Evolutionary conservation across 2,329 filamentous ascomycete species (phyloP).

Genomic region (Rutstroemia sp.): DNA sequence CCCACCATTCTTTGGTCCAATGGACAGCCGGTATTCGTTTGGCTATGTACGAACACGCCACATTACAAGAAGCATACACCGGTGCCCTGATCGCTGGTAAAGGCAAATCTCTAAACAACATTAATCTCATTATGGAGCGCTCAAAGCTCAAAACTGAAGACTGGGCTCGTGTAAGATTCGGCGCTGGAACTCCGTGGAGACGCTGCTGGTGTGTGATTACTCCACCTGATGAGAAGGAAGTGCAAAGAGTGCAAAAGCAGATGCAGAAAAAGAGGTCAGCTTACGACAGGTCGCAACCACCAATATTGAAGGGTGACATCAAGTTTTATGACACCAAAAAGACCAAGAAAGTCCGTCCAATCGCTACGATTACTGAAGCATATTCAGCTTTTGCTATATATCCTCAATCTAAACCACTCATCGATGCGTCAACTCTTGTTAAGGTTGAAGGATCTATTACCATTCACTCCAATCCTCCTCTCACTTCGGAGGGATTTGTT

Average conservation of each 20-base stretch:
- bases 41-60: conserved; percentile 88
- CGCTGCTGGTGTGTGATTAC: conserved; percentile 94
- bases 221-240: conserved; percentile 90
- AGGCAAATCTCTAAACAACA: conserved; percentile 82
- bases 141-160: conserved; percentile 72
- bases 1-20: conserved; percentile 82
- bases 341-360: conserved; percentile 83
- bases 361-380: conserved; percentile 84
- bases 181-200: conserved; percentile 90
- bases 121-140: conserved; percentile 80
- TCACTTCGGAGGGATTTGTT: conserved; percentile 83
- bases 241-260: conserved; percentile 73
- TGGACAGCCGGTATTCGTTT: conserved; percentile 95
- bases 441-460: conserved; percentile 91
- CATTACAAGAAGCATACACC: conserved; percentile 92
- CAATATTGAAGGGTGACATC: conserved; percentile 75
- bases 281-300: conserved; percentile 65
- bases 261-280: conserved; percentile 73
- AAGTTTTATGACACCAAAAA: conserved; percentile 90
- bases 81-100: conserved; percentile 93
- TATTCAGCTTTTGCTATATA: conserved; percentile 95
- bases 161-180: conserved; percentile 93
- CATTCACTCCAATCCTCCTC: conserved; percentile 72
- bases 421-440: conserved; percentile 87
- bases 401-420: conserved; percentile 85